Evolutionary conservation across 305 asterid genomes (phyloP), one percentile per base, ranked within the genome.

Genomic region (Solanum hybrid): DNA sequence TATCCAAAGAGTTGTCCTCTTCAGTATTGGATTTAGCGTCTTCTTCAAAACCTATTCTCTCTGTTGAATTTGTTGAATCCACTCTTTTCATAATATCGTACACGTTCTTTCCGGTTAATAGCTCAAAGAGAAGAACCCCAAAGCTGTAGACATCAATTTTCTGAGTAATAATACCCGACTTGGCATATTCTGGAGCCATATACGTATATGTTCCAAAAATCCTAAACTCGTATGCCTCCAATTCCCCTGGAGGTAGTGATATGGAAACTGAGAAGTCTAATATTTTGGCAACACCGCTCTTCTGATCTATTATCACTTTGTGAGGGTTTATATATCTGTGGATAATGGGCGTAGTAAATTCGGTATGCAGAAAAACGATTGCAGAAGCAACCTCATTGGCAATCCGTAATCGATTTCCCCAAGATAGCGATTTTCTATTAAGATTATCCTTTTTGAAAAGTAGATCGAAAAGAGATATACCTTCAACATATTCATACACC

Each of bases 311-410:
- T 64, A 67, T 64, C 42, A 87, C 86, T 1, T 80, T 46, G 0
- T 3, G 4, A 16, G 28, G 4, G 11, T 87, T 40, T 5, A 89
- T 12, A 29, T 89, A 46, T 69, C 37, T 36, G 34, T 89, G 35
- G 82, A 91, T 28, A 18, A 89, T 80, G 36, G 89, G 89, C 1
- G 90, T 89, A 7, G 86, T 51, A 36, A 91, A 91, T 20, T 87
- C 86, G 28, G 46, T 86, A 31, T 86, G 89, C 2, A 91, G 91
- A 42, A 40, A 73, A 39, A 77, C 39, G 11, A 91, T 3, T 11
- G 80, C 12, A 34, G 67, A 78, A 3, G 92, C 87, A 5, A 90
- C 33, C 0, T 37, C 69, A 42, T 16, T 57, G 8, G 88, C 79
- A 61, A 89, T 26, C 33, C 31, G 34, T 5, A 89, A 16, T 22